Evolutionary conservation across 169 alveolate species (phyloP).

Genomic region (Cryptosporidium andersoni): DNA sequence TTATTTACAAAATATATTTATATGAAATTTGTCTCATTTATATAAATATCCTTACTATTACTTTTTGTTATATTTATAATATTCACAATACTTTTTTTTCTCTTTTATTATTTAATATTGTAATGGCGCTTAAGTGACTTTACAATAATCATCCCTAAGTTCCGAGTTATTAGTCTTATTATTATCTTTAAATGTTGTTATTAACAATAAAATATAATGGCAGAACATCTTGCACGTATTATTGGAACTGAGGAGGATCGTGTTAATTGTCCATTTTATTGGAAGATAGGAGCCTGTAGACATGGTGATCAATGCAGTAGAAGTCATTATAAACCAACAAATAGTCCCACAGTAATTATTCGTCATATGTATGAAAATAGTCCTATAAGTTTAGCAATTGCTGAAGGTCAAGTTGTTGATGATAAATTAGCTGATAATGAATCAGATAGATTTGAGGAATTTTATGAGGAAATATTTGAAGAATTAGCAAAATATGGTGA

Average conservation of each 20-base stretch:
- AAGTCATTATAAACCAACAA: constrained; percentile 96
- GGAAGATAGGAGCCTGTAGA: constrained; percentile 99
- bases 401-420: constrained; percentile 93
- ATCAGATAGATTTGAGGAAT: constrained; percentile 96
- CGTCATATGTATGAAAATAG: constrained; percentile 97
- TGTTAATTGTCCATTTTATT: constrained; percentile 99
- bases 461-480: constrained; percentile 96
- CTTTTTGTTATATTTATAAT: too few species aligned
- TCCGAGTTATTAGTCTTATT: too few species aligned
- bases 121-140: too few species aligned
- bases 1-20: too few species aligned
- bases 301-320: constrained; percentile 99
- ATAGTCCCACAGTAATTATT: constrained; percentile 94
- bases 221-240: constrained; percentile 97
- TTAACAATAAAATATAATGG: constrained; percentile 83
- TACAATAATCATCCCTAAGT: too few species aligned
- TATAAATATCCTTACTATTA: too few species aligned
- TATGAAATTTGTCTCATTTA: too few species aligned
- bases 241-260: constrained; percentile 99
- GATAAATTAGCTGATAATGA: constrained; percentile 97
- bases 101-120: too few species aligned
- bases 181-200: too few species aligned
- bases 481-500: constrained; percentile 98
- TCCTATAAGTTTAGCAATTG: constrained; percentile 98
- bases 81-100: too few species aligned